Evolutionary conservation across 23 red algal species (phyloP), one percentile per base, ranked within the genome.

Genomic region (Gracilaria gracilis): DNA sequence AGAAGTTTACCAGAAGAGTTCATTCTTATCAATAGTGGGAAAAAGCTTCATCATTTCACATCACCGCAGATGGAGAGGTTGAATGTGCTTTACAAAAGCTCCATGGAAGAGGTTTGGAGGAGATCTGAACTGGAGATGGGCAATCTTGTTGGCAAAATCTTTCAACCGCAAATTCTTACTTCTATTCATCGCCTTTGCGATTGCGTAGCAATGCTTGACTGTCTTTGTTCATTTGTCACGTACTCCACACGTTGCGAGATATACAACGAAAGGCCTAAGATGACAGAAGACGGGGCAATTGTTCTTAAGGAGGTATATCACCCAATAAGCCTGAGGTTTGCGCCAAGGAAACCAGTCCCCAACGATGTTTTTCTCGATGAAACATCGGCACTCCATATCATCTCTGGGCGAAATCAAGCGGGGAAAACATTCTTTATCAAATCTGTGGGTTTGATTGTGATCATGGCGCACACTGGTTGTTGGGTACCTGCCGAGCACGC

Each of bases 131-230:
- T 82, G 44, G 94, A 96, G 59, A 81, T 99, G 61, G 79, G 77
- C n/a, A 40, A 28, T 21, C 80, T 99, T n/a, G 50, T 94, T 29
- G 25, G 36, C 32, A 32, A 50, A 27, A 92, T 94, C 16, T 91
- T 85, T 37, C 69, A 84, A 86, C 24, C 58, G 13, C 44, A 73
- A 36, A 76, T 67, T 20, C 64, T 96, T 38, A 72, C 64, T 36
- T 64, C 97, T 12, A 74, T 99, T 46, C 94, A 99, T 79, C 80
- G 91, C 36, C 76, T 99, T 21, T 99, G 97, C 42, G 97, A 99
- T 77, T 80, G 86, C 47, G 77, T 96, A 44, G 94, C 94, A 16
- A 67, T 95, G n/a, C 83, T 96, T 59, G 97, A 99, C 47, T 80
- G 64, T 50, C 40, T 94, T 12, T 21, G 55, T n/a, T 89, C 90